These are phyloP conservation scores for Nannochloropsis salina DNA, from an alignment of 108 stramenopile genomes.

Conservation along the genomic window DNA sequence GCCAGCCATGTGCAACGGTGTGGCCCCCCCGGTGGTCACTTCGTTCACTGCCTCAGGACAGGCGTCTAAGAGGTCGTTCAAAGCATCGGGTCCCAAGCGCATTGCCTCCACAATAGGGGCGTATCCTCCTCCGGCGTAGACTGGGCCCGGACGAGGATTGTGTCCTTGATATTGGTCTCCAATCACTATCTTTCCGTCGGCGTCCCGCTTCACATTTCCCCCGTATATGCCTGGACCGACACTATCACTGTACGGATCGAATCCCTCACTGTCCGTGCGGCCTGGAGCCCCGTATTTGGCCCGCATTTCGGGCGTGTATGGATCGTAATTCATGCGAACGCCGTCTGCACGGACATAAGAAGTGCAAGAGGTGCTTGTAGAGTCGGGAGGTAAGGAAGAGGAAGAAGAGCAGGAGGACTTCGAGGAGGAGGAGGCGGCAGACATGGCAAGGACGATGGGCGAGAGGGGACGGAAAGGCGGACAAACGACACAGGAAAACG, in stretches of 20 bases:
- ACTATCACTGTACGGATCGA: slow-evolving; percentile 69
- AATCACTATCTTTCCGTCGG: slow-evolving; percentile 55
- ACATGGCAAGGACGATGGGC: not conserved
- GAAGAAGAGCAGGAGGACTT: not conserved
- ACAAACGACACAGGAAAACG: not conserved
- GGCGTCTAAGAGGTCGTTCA: slow-evolving; percentile 59
- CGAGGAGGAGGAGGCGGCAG: not conserved
- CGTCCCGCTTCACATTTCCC: slow-evolving; percentile 61
- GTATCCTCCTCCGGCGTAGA: slow-evolving; percentile 70
- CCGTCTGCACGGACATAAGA: not conserved
- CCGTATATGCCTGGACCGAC: slow-evolving; percentile 77
- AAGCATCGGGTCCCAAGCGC: slow-evolving; percentile 55
- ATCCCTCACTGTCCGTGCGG: slow-evolving; percentile 62
- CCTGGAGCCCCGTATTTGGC: not conserved
- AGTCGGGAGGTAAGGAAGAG: not conserved
- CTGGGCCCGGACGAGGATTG: slow-evolving; percentile 69
- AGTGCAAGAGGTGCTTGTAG: not conserved
- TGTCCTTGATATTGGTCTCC: slow-evolving; percentile 73
- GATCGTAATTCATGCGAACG: not conserved
- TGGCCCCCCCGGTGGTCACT: slow-evolving; percentile 69
- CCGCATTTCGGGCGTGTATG: slow-evolving; percentile 13
- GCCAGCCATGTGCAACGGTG: slow-evolving; percentile 71
- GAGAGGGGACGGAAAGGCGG: not conserved
- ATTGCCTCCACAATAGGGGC: slow-evolving; percentile 57
- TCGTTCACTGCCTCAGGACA: slow-evolving; percentile 64